Evolutionary conservation across 441 rosid species (phyloP).

Genomic region (Biscutella laevigata): DNA sequence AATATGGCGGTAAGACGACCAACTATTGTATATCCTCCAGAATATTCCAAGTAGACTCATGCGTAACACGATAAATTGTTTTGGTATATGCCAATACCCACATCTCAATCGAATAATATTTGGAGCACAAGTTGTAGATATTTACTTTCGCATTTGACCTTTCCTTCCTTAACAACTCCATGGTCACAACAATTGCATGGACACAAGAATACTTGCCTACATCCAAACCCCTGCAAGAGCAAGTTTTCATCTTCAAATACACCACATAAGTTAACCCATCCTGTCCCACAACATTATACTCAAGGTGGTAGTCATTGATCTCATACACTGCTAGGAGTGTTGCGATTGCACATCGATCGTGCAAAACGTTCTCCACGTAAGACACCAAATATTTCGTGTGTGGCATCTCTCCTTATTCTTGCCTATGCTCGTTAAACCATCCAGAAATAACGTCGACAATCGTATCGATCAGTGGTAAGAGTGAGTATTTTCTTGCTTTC

Average conservation of each 20-base stretch:
- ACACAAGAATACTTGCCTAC: no score
- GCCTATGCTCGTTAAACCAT: no score
- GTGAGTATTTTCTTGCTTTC: no score
- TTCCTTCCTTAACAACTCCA: no score
- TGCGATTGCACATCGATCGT: background rate
- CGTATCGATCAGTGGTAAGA: no score
- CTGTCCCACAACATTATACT: background rate
- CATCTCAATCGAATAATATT: no score
- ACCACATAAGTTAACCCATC: background rate
- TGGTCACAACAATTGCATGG: background rate
- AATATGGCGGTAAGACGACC: background rate
- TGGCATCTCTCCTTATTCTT: no score
- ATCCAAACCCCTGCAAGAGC: no score
- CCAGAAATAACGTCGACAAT: no score
- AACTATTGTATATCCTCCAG: background rate
- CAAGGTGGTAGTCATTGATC: background rate
- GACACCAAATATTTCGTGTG: no score
- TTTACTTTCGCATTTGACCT: no score
- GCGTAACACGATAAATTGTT: background rate
- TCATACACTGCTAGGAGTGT: fast-evolving
- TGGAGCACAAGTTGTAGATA: no score
- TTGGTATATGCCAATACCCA: background rate
- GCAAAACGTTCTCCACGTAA: background rate
- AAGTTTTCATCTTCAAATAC: background rate
- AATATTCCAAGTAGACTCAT: background rate